phyloP scores from a whole-genome alignment of 1,139 yeast genomes.

The Pichia sp. region DNA sequence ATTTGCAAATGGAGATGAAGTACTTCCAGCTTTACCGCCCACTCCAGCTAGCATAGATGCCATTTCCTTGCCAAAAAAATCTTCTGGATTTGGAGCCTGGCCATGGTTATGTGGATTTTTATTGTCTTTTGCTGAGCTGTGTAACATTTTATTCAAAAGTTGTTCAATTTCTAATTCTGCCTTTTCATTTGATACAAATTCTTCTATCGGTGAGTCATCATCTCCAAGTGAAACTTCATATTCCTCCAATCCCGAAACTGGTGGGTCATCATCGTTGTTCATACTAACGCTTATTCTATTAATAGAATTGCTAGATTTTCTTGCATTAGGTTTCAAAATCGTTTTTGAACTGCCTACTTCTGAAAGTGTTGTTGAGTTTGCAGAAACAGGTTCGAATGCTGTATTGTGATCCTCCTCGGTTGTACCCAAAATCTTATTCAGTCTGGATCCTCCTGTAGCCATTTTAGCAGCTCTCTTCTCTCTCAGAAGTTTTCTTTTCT shows the following conservation, averaged over 20 bases:
- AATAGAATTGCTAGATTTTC: background rate
- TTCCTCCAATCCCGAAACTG: slow-evolving; percentile 17
- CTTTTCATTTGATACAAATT: slow-evolving; percentile 9
- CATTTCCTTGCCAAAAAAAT: slow-evolving; percentile 2
- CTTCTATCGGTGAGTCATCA: slow-evolving; percentile 11
- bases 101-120: slow-evolving; percentile 6
- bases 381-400: background rate
- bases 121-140: slow-evolving; percentile 4
- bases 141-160: slow-evolving; percentile 9
- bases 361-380: background rate
- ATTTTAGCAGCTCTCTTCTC: slow-evolving; percentile 69
- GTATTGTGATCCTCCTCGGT: slow-evolving; percentile 18
- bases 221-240: slow-evolving; percentile 10
- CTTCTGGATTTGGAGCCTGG: background rate
- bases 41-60: slow-evolving; percentile 5
- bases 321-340: background rate
- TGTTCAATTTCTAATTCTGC: slow-evolving; percentile 10
- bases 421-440: slow-evolving; percentile 45
- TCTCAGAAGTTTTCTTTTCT: slow-evolving; percentile 53
- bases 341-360: background rate
- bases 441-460: slow-evolving; percentile 55
- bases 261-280: slow-evolving; percentile 22
- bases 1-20: background rate
- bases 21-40: background rate
- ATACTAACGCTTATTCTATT: slow-evolving; percentile 26